A percentile compares a stretch with the other conserved stretches of the same genome.
phyloP scores from a whole-genome alignment of 257 asterid genomes.

The Solanum virginianum region DNA sequence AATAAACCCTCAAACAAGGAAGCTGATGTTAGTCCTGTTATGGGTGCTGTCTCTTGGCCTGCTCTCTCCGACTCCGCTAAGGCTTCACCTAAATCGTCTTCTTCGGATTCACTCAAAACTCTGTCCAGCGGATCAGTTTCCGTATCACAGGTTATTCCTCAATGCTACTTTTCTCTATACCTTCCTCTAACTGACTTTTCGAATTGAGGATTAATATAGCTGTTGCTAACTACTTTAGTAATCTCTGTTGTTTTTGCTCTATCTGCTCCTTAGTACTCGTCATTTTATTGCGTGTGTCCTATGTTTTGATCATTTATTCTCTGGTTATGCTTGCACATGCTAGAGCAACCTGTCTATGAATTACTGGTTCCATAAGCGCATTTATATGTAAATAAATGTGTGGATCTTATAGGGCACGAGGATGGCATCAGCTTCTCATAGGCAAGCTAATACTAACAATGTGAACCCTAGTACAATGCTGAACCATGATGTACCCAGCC shows the following conservation, averaged over 20 bases:
- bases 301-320: not conserved
- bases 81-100: slow-evolving; percentile 43
- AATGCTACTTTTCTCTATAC: not conserved
- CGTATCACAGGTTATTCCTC: slow-evolving; percentile 32
- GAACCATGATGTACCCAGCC: slow-evolving; percentile 23
- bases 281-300: not conserved
- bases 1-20: slow-evolving; percentile 35
- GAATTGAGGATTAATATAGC: not conserved
- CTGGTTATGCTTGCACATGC: not conserved
- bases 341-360: not conserved
- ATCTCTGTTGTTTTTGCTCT: not conserved
- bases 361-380: not conserved
- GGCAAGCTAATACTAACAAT: slow-evolving; percentile 21
- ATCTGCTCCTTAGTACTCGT: not conserved
- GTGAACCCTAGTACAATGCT: slow-evolving; percentile 20
- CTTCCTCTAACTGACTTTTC: not conserved
- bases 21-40: slow-evolving; percentile 37
- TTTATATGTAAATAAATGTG: not conserved
- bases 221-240: not conserved
- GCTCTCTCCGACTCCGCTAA: slow-evolving; percentile 62
- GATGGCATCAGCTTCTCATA: slow-evolving; percentile 20
- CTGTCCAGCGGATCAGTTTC: slow-evolving; percentile 19
- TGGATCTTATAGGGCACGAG: slow-evolving; percentile 10
- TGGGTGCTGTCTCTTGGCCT: slow-evolving; percentile 82
- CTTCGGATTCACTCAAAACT: slow-evolving; percentile 30